These are phyloP conservation scores for Fusarium humuli DNA, from an alignment of 2,329 filamentous ascomycete species.

Conservation along the genomic window DNA sequence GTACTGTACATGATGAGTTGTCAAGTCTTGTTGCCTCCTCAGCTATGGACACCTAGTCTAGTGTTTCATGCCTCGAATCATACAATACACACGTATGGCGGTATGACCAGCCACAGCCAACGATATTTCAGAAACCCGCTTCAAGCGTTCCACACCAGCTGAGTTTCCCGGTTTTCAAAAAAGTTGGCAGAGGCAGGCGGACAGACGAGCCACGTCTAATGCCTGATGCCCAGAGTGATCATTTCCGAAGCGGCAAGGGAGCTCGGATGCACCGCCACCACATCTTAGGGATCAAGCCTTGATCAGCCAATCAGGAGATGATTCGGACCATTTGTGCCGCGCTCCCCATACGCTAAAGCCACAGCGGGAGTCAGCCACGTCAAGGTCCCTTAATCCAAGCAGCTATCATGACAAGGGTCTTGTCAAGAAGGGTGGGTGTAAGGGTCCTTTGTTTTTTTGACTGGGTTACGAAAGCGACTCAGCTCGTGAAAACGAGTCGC, in stretches of 20 bases:
- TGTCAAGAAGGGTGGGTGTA: slow-evolving; percentile 27
- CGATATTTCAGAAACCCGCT: slow-evolving; percentile 18
- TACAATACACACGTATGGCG: slow-evolving; percentile 29
- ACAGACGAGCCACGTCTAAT: slow-evolving; percentile 27
- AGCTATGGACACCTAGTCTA: not conserved
- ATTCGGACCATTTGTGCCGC: slow-evolving; percentile 36
- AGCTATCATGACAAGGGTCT: slow-evolving; percentile 36
- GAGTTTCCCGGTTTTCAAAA: slow-evolving; percentile 38
- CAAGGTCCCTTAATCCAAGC: slow-evolving; percentile 36
- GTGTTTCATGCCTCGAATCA: slow-evolving; percentile 36
- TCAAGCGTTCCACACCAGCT: slow-evolving; percentile 26
- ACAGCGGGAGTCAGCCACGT: slow-evolving; percentile 36
- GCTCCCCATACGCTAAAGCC: slow-evolving; percentile 31
- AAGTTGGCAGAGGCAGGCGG: slow-evolving; percentile 40
- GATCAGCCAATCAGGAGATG: slow-evolving; percentile 14
- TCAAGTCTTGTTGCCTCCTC: slow-evolving; percentile 1
- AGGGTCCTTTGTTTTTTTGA: slow-evolving; percentile 31
- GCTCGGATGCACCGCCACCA: slow-evolving; percentile 40
- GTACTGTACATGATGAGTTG: slow-evolving; percentile 24
- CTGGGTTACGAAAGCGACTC: slow-evolving; percentile 27
- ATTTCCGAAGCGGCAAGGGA: slow-evolving; percentile 36
- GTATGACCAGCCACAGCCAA: slow-evolving; percentile 35
- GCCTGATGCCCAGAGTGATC: slow-evolving; percentile 30
- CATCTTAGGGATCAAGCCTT: not conserved
- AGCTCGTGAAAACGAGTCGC: slow-evolving; percentile 27